phyloP scores from a whole-genome alignment of 2,329 filamentous ascomycete genomes.

The Neopestalotiopsis sp. region DNA sequence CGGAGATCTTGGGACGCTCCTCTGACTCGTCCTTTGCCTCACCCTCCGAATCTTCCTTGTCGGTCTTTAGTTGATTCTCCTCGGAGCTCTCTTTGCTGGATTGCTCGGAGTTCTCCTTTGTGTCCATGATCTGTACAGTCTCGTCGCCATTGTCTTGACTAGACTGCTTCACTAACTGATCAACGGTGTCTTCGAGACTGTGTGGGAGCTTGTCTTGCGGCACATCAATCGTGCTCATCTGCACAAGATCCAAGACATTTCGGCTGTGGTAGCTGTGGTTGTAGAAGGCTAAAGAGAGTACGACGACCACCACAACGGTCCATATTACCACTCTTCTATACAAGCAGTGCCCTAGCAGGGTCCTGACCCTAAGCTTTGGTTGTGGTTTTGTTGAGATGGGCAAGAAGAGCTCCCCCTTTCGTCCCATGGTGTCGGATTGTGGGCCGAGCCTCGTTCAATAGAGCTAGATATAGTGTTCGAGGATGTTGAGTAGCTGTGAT shows the following conservation, averaged over 20 bases:
- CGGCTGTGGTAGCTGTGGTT: slow-evolving; percentile 33
- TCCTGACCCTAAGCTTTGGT: slow-evolving; percentile 47
- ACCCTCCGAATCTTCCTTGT: slow-evolving; percentile 24
- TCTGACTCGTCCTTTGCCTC: slow-evolving; percentile 30
- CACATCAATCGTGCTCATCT: slow-evolving; percentile 27
- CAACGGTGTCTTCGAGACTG: slow-evolving; percentile 19
- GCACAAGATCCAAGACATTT: slow-evolving; percentile 36
- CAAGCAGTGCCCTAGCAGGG: slow-evolving; percentile 56
- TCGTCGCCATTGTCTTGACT: slow-evolving; percentile 22
- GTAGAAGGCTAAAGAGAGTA: slow-evolving; percentile 49
- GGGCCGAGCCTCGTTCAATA: slow-evolving; percentile 30
- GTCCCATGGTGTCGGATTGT: slow-evolving; percentile 24
- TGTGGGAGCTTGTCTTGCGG: slow-evolving; percentile 12
- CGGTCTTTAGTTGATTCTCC: slow-evolving; percentile 15
- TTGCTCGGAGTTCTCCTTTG: slow-evolving; percentile 31
- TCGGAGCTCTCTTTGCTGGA: slow-evolving; percentile 16
- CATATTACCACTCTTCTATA: slow-evolving; percentile 60
- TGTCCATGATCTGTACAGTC: slow-evolving; percentile 23
- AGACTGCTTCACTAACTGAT: slow-evolving; percentile 28
- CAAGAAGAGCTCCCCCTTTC: slow-evolving; percentile 34
- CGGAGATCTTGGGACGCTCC: slow-evolving; percentile 16
- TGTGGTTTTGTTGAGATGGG: slow-evolving; percentile 39
- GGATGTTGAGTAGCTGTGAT: slow-evolving; percentile 11
- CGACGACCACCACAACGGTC: slow-evolving; percentile 46
- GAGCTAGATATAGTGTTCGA: slow-evolving; percentile 34